phyloP scores from a whole-genome alignment of 2,329 filamentous ascomycete genomes.

The Exophiala sp. region DNA sequence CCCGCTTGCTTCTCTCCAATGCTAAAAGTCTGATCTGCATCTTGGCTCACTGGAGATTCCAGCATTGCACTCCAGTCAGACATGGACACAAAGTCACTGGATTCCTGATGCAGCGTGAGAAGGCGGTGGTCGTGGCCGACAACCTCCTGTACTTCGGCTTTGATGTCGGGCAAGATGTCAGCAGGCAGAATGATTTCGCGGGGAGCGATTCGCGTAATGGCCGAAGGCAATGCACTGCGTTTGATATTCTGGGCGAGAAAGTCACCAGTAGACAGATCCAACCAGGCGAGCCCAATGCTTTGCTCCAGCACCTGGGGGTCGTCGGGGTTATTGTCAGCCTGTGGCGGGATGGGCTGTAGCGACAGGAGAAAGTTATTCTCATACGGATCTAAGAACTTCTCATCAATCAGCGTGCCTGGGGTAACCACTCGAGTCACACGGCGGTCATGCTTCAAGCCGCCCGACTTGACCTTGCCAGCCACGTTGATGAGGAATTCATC shows the following conservation, averaged over 20 bases:
- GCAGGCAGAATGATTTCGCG: constrained; percentile 77
- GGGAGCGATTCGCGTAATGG: constrained; percentile 74
- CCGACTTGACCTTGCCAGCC: constrained; percentile 63
- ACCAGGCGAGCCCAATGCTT: constrained; percentile 75
- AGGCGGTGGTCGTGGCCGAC: constrained; percentile 69
- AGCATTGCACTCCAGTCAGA: constrained; percentile 69
- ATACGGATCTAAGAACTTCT: constrained; percentile 92
- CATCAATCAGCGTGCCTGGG: constrained; percentile 91
- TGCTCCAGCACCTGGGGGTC: constrained; percentile 31
- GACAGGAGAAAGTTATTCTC: constrained; percentile 89
- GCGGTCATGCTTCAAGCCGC: constrained; percentile 77
- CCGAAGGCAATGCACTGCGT: constrained; percentile 66
- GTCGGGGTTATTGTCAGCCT: constrained; percentile 20
- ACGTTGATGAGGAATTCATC: constrained; percentile 80
- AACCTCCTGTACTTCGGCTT: constrained; percentile 59
- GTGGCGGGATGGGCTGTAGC: constrained; percentile 49
- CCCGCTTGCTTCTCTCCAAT: constrained; percentile 67
- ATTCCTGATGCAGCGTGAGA: constrained; percentile 61
- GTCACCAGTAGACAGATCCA: constrained; percentile 89
- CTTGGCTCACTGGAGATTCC: constrained; percentile 60
- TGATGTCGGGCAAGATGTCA: constrained; percentile 51
- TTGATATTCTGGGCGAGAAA: constrained; percentile 80
- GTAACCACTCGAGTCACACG: constrained; percentile 83
- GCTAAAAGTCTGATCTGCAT: constrained; percentile 55
- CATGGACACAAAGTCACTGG: constrained; percentile 44